Conservation (phyloP, 805 yeast genomes). For the Saccharomycopsis synnaedendra region DNA sequence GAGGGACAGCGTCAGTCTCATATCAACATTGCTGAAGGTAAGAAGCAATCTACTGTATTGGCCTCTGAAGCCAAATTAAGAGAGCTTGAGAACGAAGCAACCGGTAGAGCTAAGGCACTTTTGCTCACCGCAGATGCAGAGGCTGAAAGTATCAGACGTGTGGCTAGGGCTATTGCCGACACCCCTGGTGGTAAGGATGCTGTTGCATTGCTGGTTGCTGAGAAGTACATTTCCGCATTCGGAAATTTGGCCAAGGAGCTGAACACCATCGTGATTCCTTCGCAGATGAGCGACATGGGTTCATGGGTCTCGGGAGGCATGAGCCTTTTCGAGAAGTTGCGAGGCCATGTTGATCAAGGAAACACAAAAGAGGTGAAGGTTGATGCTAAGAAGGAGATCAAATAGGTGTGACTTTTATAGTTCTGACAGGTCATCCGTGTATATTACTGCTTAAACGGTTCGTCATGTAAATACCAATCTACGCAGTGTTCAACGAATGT, state of each 20-base stretch:
- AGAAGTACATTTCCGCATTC: conserved; percentile 72
- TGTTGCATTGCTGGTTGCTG: conserved; percentile 70
- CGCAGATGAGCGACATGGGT: conserved; percentile 64
- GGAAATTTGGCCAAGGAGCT: conserved; percentile 74
- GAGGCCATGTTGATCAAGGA: conserved; percentile 3
- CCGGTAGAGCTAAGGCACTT: conserved; percentile 64
- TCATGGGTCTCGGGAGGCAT: conserved; percentile 67
- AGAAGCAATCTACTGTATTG: conserved; percentile 54
- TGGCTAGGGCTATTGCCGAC: conserved; percentile 56
- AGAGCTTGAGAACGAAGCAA: conserved; percentile 55
- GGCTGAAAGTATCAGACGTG: conserved; percentile 52
- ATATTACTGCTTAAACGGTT: background rate
- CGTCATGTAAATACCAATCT: background rate
- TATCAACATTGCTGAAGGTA: conserved; percentile 79
- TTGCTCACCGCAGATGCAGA: conserved; percentile 58
- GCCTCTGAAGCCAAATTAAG: conserved; percentile 64
- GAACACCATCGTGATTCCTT: conserved; percentile 68
- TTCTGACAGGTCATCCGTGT: background rate
- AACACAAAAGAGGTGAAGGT: background rate
- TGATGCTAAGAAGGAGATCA: conserved; percentile 1
- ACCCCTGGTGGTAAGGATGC: conserved; percentile 70
- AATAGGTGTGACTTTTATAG: background rate
- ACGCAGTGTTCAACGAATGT: background rate
- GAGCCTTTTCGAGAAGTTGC: conserved; percentile 53
- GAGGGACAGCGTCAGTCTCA: conserved; percentile 75